Percentiles rank a stretch among this genome's conserved stretches.
These are phyloP conservation scores for Wickerhamomyces tratensis DNA, from an alignment of 805 yeast genomes.

Conservation along the genomic window DNA sequence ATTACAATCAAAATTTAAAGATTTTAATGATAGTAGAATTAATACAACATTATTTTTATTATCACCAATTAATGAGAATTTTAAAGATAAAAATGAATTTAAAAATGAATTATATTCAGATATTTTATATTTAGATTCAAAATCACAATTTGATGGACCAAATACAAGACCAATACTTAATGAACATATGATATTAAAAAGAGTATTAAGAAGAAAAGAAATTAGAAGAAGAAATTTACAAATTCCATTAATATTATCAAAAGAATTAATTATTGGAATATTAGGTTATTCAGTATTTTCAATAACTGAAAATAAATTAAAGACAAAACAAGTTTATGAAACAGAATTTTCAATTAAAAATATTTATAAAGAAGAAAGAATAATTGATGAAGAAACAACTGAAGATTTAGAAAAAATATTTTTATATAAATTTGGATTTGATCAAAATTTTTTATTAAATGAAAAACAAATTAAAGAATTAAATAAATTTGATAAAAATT, in stretches of 20 bases:
- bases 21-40: slow-evolving; percentile 44
- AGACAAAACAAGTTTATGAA: slow-evolving; percentile 44
- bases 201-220: slow-evolving; percentile 48
- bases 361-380: slow-evolving; percentile 37
- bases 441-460: slow-evolving; percentile 27
- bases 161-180: slow-evolving; percentile 29
- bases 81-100: slow-evolving; percentile 22
- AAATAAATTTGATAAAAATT: slow-evolving; percentile 21
- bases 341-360: slow-evolving; percentile 40
- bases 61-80: slow-evolving; percentile 10
- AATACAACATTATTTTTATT: slow-evolving; percentile 58
- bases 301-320: slow-evolving; percentile 36
- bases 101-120: slow-evolving; percentile 43
- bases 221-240: slow-evolving; percentile 54
- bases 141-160: slow-evolving; percentile 26
- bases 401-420: slow-evolving; percentile 28
- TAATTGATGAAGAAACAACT: slow-evolving; percentile 31
- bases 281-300: slow-evolving; percentile 61
- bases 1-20: slow-evolving; percentile 49
- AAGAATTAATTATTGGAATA: slow-evolving; percentile 49
- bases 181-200: slow-evolving; percentile 31
- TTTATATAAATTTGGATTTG: slow-evolving; percentile 33
- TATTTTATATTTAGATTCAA: slow-evolving; percentile 28
- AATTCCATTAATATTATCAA: slow-evolving; percentile 49
- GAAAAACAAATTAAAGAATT: slow-evolving; percentile 26